Percentiles rank a stretch among this genome's conserved stretches.
Conservation (phyloP, 2,329 filamentous ascomycete genomes). For the Pseudopithomyces maydicus region DNA sequence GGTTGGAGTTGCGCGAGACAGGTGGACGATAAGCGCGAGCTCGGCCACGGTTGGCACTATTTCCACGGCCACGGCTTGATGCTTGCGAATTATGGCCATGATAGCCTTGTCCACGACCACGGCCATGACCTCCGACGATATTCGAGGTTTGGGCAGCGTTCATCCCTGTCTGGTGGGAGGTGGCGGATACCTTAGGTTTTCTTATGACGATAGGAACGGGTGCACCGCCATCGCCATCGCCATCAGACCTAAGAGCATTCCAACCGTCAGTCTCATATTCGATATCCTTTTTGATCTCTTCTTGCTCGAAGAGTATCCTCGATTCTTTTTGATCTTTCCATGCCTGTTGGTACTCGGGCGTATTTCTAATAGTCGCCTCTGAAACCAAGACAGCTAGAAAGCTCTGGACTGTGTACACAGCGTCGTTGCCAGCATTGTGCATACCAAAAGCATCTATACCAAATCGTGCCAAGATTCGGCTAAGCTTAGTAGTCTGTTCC, state of each 20-base stretch:
- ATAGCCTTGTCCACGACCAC: neutral
- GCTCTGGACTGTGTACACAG: slow-evolving; percentile 75
- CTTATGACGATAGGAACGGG: slow-evolving; percentile 26
- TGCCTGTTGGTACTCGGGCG: slow-evolving; percentile 27
- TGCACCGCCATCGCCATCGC: slow-evolving; percentile 46
- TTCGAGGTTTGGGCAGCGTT: neutral
- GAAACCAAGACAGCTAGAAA: slow-evolving; percentile 67
- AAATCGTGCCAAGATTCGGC: slow-evolving; percentile 66
- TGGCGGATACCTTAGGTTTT: neutral
- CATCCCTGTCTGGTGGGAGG: neutral
- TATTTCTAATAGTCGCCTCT: slow-evolving; percentile 45
- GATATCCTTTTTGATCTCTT: slow-evolving; percentile 46
- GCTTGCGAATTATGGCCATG: neutral
- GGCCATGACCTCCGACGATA: neutral
- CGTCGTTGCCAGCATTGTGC: slow-evolving; percentile 91
- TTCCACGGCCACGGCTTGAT: neutral
- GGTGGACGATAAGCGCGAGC: neutral
- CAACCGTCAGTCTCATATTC: slow-evolving; percentile 45
- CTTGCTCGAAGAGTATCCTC: slow-evolving; percentile 26
- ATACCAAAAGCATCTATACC: slow-evolving; percentile 67
- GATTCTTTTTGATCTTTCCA: slow-evolving; percentile 27
- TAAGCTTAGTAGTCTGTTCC: slow-evolving; percentile 61
- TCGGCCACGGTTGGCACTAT: neutral
- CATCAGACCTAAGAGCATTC: slow-evolving; percentile 40
- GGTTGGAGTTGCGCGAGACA: too few species aligned